These are phyloP conservation scores for Heritiera littoralis DNA, from an alignment of 345 rosid species.

Conservation along the genomic window DNA sequence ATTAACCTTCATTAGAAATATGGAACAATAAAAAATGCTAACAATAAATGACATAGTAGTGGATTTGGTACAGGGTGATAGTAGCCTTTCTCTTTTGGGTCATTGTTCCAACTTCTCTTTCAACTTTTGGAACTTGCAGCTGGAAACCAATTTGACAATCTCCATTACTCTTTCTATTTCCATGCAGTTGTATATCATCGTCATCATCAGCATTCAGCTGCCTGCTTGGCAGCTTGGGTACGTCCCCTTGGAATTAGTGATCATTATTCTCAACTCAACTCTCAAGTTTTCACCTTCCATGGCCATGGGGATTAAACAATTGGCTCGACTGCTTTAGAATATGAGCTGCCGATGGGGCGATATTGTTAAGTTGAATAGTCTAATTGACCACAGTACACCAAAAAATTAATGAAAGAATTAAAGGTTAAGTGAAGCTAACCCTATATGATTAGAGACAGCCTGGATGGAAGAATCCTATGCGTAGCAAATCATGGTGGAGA, in stretches of 20 bases:
- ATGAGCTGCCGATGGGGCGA: neutral
- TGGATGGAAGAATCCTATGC: constrained; percentile 1
- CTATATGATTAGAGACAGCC: too few species aligned
- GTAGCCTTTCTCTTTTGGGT: neutral
- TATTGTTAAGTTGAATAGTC: neutral
- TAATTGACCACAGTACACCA: neutral
- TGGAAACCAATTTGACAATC: neutral
- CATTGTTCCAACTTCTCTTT: neutral
- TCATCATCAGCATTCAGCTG: too few species aligned
- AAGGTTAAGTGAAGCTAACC: neutral
- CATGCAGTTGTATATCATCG: too few species aligned
- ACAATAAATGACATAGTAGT: neutral
- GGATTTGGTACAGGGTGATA: neutral
- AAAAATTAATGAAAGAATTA: neutral
- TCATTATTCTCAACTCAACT: too few species aligned
- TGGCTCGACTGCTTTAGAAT: too few species aligned
- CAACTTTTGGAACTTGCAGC: neutral
- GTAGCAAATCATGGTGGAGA: neutral
- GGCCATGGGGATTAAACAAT: too few species aligned
- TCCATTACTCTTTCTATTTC: too few species aligned
- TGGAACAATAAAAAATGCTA: neutral
- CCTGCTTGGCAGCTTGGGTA: too few species aligned
- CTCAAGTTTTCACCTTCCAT: too few species aligned
- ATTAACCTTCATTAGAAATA: too few species aligned
- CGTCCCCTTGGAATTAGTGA: too few species aligned